Conservation (phyloP, 345 rosid genomes). For the Crucihimalaya himalaica region DNA sequence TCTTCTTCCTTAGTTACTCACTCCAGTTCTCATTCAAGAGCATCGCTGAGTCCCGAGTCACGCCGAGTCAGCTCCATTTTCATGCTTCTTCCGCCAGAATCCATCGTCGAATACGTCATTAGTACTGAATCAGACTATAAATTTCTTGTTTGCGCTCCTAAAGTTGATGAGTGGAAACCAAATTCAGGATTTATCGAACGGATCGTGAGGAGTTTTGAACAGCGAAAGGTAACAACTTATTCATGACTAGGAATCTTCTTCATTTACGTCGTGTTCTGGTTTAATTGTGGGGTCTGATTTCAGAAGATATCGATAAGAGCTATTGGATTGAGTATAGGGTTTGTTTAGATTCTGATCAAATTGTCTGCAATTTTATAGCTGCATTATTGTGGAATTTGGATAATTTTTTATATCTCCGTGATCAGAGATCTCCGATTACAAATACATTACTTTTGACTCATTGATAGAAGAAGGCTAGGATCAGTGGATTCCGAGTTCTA, state of each 20-base stretch:
- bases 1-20: conserved; percentile 49
- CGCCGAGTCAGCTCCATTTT: conserved; percentile 49
- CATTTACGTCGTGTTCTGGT: neutral
- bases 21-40: conserved; percentile 36
- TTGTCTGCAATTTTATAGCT: neutral
- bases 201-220: conserved; percentile 37
- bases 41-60: conserved; percentile 35
- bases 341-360: neutral
- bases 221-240: conserved; percentile 52
- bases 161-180: conserved; percentile 39
- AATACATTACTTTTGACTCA: neutral
- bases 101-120: conserved; percentile 29
- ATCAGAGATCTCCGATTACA: neutral
- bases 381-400: neutral
- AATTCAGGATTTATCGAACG: conserved; percentile 38
- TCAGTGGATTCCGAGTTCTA: neutral
- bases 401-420: neutral
- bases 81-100: conserved; percentile 44
- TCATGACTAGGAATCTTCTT: neutral
- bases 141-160: conserved; percentile 20
- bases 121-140: conserved; percentile 5
- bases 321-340: neutral
- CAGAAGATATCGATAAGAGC: no score
- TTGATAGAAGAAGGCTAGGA: neutral
- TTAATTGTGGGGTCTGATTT: neutral